Conservation (phyloP, 345 rosid genomes). For the Citrus cavaleriei region DNA sequence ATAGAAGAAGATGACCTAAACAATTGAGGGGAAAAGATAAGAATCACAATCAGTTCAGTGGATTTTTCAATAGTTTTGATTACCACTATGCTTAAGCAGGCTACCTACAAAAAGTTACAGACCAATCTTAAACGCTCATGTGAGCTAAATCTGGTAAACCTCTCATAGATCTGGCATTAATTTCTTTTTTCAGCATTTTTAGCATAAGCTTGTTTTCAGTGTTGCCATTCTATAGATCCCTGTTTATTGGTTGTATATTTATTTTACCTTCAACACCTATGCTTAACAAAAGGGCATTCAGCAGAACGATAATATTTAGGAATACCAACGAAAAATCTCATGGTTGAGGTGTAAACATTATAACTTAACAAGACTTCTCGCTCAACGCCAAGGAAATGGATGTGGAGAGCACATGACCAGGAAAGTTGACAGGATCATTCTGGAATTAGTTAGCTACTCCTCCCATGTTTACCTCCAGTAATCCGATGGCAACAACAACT, state of each 20-base stretch:
- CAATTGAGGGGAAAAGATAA: background rate
- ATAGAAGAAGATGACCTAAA: background rate
- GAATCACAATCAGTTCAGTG: background rate
- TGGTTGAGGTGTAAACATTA: background rate
- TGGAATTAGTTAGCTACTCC: background rate
- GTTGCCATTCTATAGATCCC: background rate
- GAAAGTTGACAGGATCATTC: background rate
- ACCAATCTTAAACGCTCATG: conserved; percentile 2
- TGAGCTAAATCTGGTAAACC: background rate
- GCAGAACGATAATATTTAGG: background rate
- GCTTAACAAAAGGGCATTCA: too few relatives aligned
- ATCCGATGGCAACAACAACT: background rate
- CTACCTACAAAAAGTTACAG: background rate
- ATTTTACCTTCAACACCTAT: background rate
- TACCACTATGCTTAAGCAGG: background rate
- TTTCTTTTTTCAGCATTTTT: background rate
- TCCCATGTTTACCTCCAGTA: background rate
- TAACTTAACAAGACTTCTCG: background rate
- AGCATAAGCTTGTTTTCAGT: background rate
- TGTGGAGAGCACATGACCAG: background rate
- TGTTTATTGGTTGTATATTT: background rate
- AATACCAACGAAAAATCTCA: background rate
- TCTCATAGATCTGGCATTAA: background rate
- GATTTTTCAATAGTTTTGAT: background rate
- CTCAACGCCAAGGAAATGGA: background rate